Base-by-base conservation (phyloP, 2,329 filamentous ascomycete genomes). In the Curvularia sp. region DNA sequence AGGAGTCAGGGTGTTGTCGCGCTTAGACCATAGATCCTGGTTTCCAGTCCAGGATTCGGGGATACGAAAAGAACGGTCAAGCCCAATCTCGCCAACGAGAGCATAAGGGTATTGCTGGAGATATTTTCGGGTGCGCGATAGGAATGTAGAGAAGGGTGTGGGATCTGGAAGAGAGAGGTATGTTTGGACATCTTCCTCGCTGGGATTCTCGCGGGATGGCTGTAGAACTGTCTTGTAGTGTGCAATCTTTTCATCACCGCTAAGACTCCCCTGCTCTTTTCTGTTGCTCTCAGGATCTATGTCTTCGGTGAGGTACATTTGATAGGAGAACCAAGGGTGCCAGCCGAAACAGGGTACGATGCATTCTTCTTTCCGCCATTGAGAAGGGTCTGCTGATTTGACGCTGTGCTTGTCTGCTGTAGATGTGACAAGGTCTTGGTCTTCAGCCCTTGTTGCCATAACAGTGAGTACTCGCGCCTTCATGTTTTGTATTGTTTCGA, bases 271-370 rank as follows among this genome's bases (percentile, higher is more conserved):
- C 27, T 53, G 48, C 9, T 60, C 19, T 15, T 53, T 15, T 49
- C 52, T 5, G 65, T 67, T 28, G 2, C 28, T 46, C 3, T 45
- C 28, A 8, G 21, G 10, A 1, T 57, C 48, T 12, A 42, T 38
- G 12, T 28, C 10, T 49, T 19, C 15, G 2, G 50, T 49, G 19
- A 69, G 76, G 70, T 87, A 92, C 68, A 95, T 83, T 64, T 91
- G 87, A 74, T 94, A 82, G 1, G 90, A 89, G 75, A 93, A 94
- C 91, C 91, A 95, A 1, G 91, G 91, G 73, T 95, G 91, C 90
- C 91, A 93, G 19, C 91, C 91, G 77, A 93, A 94, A n/a, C 87
- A 87, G 0, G 91, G 89, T 3, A 94, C 67, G 25, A 89, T 76
- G 56, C 80, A 81, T 60, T 80, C 78, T 42, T 78, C 63, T 49